These are phyloP conservation scores for Ochetophila trinervis DNA, from an alignment of 306 rosid genomes.

Conservation along the genomic window DNA sequence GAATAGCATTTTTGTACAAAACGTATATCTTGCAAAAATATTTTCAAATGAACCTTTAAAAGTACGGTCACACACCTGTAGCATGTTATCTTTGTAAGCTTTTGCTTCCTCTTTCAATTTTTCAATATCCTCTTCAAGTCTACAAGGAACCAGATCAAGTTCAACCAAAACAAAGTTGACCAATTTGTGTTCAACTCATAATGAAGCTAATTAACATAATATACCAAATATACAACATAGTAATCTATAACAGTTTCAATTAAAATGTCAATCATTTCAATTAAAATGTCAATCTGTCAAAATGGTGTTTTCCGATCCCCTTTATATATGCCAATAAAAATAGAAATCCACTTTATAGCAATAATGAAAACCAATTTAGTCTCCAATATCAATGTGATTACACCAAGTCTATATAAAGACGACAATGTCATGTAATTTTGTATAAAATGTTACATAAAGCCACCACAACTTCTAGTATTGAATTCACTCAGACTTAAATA, in stretches of 20 bases:
- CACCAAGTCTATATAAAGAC: too few relatives aligned
- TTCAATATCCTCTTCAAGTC: constrained; percentile 67
- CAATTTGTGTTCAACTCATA: constrained; percentile 12
- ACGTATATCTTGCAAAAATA: too few relatives aligned
- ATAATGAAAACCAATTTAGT: too few relatives aligned
- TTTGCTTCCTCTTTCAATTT: constrained; percentile 77
- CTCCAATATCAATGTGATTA: too few relatives aligned
- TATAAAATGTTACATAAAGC: too few relatives aligned
- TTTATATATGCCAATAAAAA: too few relatives aligned
- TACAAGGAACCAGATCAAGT: constrained; percentile 44
- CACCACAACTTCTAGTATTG: too few relatives aligned
- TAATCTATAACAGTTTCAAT: neutral
- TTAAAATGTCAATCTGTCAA: neutral
- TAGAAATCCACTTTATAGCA: too few relatives aligned
- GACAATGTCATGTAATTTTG: too few relatives aligned
- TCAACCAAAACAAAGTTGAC: constrained; percentile 1
- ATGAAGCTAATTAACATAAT: constrained; percentile 1
- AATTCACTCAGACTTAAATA: too few relatives aligned
- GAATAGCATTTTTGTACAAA: too few relatives aligned
- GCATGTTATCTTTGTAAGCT: constrained; percentile 79
- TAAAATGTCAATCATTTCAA: neutral
- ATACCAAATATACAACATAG: neutral
- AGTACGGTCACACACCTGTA: constrained; percentile 53
- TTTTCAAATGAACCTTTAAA: neutral
- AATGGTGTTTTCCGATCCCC: too few relatives aligned